Base-by-base conservation (phyloP, 108 stramenopile species). In the Nitzschia sp. region DNA sequence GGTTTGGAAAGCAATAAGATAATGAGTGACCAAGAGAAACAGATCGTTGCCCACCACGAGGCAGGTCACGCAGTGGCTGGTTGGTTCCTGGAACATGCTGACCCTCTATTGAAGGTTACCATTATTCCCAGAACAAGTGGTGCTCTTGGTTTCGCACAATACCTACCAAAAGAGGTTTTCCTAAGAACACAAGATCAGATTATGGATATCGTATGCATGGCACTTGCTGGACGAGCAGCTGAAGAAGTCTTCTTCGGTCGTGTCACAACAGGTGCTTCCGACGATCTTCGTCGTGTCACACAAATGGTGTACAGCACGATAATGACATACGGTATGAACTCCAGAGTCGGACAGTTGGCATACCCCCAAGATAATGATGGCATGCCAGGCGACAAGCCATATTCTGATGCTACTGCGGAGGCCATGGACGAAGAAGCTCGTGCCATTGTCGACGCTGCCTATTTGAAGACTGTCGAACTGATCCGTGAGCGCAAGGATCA, bases 381-480 rank as follows among this genome's bases (percentile, higher is more conserved):
- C 42, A 72, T 79, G 75, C 77, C 58, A 41, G 94, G 90, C 10
- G 90, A 91, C 72, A 89, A 91, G 60, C 94, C 95, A 0, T 98
- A 98, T 83, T 87, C 85, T 25, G 96, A 98, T 44, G 78, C 80
- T 26, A 98, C 98, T n/a, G 95, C 96, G 0, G 76, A 94, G 60
- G 86, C 90, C 22, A 98, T 98, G 92, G 98, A 98, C 75, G 91
- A 91, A 72, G 95, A 98, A 80, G 98, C 94, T 10, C 78, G 88
- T 19, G 64, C 72, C 43, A 93, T 97, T 68, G 96, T 97, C 17
- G 95, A 95, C 43, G 84, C 78, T 52, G 95, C 96, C 19, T 98
- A 96, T 77, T 21, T 73, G 19, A 72, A 90, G 29, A 97, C 95
- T 11, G 57, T 95, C 17, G 75, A 78, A 26, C 78, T 98, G 52